These are phyloP conservation scores for Ambrosiella beaveri DNA, from an alignment of 2,329 filamentous ascomycete species.

Conservation along the genomic window DNA sequence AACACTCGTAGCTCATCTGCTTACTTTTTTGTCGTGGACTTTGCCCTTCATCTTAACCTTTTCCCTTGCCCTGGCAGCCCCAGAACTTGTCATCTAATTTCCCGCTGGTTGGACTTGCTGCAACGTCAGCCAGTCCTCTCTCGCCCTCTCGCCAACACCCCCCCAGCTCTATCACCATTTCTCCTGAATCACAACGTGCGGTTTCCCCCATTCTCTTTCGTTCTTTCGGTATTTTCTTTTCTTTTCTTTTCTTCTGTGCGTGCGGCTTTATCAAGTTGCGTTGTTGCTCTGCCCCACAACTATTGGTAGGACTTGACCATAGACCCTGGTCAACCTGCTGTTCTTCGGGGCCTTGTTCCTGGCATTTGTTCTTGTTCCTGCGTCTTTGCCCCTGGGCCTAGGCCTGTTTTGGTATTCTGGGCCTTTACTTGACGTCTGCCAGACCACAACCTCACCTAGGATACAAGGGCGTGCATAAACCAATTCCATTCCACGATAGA, in stretches of 20 bases:
- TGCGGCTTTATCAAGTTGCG: too few species aligned
- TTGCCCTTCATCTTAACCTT: neutral
- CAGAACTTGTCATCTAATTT: slow-evolving; percentile 13
- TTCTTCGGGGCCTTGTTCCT: neutral
- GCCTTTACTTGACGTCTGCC: neutral
- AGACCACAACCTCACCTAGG: neutral
- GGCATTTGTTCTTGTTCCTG: neutral
- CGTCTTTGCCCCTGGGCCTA: slow-evolving; percentile 6
- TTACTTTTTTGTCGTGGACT: neutral
- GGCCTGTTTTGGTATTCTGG: slow-evolving; percentile 1
- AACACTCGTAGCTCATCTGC: neutral
- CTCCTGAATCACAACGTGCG: neutral
- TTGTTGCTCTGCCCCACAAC: neutral
- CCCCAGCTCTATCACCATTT: neutral
- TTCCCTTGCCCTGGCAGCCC: neutral
- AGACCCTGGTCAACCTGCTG: neutral
- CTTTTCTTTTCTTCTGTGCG: neutral
- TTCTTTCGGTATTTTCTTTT: too few species aligned
- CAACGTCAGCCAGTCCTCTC: neutral
- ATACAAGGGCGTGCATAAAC: neutral
- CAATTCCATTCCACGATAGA: neutral
- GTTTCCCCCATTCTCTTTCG: too few species aligned
- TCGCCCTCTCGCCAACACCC: neutral
- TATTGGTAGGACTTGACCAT: neutral
- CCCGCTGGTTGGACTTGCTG: slow-evolving; percentile 5